Conservation (phyloP, 192 early-diverging fungal species). For the Thamnidium elegans region DNA sequence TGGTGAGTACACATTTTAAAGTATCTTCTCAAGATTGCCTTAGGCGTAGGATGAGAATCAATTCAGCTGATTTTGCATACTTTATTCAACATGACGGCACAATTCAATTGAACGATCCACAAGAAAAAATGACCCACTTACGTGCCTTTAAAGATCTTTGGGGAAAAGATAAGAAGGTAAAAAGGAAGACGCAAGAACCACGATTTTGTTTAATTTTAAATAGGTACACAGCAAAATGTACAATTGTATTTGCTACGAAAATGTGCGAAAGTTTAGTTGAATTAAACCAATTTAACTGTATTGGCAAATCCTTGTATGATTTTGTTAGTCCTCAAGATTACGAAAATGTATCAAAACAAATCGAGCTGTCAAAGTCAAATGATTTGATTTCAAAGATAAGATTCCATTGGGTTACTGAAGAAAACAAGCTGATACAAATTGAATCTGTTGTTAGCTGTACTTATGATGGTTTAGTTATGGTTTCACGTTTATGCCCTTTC, state of each 20-base stretch:
- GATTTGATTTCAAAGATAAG: constrained; percentile 1
- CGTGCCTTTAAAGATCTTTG: constrained; percentile 1
- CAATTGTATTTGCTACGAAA: constrained; percentile 5
- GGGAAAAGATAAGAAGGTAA: not conserved
- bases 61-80: constrained; percentile 6
- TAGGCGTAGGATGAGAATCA: not conserved
- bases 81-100: not conserved
- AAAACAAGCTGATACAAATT: not conserved
- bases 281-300: not conserved
- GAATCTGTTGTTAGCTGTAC: constrained; percentile 22
- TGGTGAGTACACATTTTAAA: constrained; percentile 15
- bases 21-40: not conserved
- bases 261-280: not conserved
- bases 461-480: constrained; percentile 26
- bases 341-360: constrained; percentile 9
- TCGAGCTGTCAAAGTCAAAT: not conserved
- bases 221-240: constrained; percentile 2
- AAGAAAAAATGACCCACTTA: not conserved
- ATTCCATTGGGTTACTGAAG: constrained; percentile 23
- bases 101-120: constrained; percentile 5
- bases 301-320: constrained; percentile 13
- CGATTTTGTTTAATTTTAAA: constrained; percentile 26
- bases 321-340: constrained; percentile 5
- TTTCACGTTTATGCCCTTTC: constrained; percentile 10
- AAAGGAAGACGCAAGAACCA: constrained; percentile 11